These are phyloP conservation scores for Phanerochaete carnosa DNA, from an alignment of 768 basidiomycete genomes.

Conservation along the genomic window DNA sequence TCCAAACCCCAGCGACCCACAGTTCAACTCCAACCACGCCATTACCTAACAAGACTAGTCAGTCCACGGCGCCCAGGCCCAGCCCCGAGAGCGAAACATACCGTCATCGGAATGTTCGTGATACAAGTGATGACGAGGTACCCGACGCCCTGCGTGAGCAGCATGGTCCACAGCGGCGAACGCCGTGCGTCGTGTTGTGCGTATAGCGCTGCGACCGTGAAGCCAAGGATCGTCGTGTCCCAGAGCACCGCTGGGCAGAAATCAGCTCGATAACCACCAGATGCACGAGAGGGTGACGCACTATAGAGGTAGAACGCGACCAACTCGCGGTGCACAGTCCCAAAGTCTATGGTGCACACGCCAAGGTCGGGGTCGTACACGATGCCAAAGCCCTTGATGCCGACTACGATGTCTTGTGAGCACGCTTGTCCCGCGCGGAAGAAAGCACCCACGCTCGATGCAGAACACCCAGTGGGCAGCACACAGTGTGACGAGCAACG, in stretches of 20 bases:
- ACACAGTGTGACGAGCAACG: not conserved
- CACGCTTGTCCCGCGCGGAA: not conserved
- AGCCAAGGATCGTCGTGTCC: not conserved
- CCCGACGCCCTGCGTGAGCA: constrained; percentile 4
- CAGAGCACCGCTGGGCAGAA: not conserved
- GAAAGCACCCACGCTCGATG: not conserved
- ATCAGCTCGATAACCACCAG: not conserved
- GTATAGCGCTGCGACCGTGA: constrained; percentile 2
- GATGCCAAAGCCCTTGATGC: not conserved
- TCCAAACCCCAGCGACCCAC: not conserved
- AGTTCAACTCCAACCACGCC: constrained; percentile 1
- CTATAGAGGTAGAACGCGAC: constrained; percentile 8
- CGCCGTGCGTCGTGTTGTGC: not conserved
- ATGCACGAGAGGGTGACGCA: not conserved
- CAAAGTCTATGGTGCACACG: not conserved
- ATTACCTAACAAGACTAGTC: not conserved
- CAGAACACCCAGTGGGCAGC: constrained; percentile 1
- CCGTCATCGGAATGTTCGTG: constrained; percentile 8
- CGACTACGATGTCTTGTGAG: not conserved
- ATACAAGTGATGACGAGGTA: constrained; percentile 6
- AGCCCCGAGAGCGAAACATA: not conserved
- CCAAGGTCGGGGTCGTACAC: not conserved
- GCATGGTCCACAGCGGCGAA: not conserved
- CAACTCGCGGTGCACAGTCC: not conserved
- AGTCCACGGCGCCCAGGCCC: not conserved